These are phyloP conservation scores for Breynia disticha DNA, from an alignment of 441 rosid genomes.

Conservation along the genomic window DNA sequence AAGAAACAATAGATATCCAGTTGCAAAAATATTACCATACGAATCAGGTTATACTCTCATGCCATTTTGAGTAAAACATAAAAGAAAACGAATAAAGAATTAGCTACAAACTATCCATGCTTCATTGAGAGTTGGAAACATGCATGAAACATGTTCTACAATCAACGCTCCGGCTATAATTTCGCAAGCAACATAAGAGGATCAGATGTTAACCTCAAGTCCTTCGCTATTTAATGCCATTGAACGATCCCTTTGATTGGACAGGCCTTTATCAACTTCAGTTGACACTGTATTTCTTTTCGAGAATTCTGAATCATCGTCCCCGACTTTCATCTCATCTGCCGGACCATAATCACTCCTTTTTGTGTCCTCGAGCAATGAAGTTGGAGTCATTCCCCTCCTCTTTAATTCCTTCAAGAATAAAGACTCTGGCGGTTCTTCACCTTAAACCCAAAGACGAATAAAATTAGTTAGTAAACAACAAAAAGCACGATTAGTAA, in stretches of 20 bases:
- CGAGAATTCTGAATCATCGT: slow-evolving; percentile 32
- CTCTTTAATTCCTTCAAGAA: slow-evolving; percentile 89
- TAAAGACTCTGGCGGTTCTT: slow-evolving; percentile 88
- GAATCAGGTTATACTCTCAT: too few relatives aligned
- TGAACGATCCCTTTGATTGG: slow-evolving; percentile 81
- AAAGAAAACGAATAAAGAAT: too few relatives aligned
- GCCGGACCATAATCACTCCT: slow-evolving; percentile 30
- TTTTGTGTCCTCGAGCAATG: slow-evolving; percentile 62
- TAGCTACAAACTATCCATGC: too few relatives aligned
- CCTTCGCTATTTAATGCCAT: slow-evolving; percentile 94
- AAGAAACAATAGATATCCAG: too few relatives aligned
- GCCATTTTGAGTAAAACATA: too few relatives aligned
- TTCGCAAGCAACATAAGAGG: neutral
- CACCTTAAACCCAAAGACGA: slow-evolving; percentile 37
- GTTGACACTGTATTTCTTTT: slow-evolving; percentile 60
- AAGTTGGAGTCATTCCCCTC: slow-evolving; percentile 88
- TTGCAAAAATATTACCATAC: too few relatives aligned
- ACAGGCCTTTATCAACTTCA: slow-evolving; percentile 44
- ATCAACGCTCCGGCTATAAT: too few relatives aligned
- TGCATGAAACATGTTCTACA: too few relatives aligned
- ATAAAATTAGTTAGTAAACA: neutral
- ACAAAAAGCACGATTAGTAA: neutral
- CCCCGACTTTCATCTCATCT: slow-evolving; percentile 35
- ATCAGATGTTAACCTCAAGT: slow-evolving; percentile 54
- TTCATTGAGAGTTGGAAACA: too few relatives aligned